phyloP scores from a whole-genome alignment of 2,329 filamentous ascomycete genomes.

The Parastagonospora avenae region DNA sequence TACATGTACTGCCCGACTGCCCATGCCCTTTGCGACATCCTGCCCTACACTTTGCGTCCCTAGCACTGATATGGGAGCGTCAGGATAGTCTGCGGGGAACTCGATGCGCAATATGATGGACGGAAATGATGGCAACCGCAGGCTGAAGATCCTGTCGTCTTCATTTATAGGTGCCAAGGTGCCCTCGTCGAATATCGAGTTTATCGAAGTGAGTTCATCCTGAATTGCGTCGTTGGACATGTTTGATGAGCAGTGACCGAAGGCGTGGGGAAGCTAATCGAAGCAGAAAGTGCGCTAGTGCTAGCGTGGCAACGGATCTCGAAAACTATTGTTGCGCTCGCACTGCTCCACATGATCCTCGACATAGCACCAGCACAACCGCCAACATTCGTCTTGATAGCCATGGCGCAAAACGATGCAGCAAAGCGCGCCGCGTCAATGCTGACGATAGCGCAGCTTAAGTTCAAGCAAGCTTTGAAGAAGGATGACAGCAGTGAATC shows the following conservation, averaged over 20 bases:
- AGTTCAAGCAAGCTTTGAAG: conserved; percentile 35
- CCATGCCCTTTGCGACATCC: conserved; percentile 71
- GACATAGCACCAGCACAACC: conserved; percentile 3
- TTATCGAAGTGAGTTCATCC: conserved; percentile 81
- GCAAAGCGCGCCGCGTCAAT: conserved; percentile 28
- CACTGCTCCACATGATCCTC: conserved; percentile 1
- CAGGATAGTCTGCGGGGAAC: conserved; percentile 77
- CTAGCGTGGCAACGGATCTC: not conserved
- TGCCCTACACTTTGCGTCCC: conserved; percentile 79
- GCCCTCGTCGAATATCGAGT: conserved; percentile 79
- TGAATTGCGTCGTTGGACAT: conserved; percentile 53
- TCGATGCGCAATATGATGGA: conserved; percentile 61
- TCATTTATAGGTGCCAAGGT: conserved; percentile 55
- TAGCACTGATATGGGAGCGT: conserved; percentile 71
- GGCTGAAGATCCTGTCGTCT: conserved; percentile 45
- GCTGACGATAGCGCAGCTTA: conserved; percentile 34
- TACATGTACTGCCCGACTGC: conserved; percentile 70
- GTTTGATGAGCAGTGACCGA: not conserved
- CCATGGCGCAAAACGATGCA: conserved; percentile 29
- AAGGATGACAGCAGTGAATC: conserved; percentile 20
- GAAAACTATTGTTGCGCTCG: not conserved
- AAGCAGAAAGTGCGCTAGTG: conserved; percentile 1
- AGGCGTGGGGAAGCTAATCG: not conserved
- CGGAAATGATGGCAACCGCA: conserved; percentile 70
- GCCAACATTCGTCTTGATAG: not conserved